These are phyloP conservation scores for Pichia occidentalis DNA, from an alignment of 805 yeast species.

Conservation along the genomic window DNA sequence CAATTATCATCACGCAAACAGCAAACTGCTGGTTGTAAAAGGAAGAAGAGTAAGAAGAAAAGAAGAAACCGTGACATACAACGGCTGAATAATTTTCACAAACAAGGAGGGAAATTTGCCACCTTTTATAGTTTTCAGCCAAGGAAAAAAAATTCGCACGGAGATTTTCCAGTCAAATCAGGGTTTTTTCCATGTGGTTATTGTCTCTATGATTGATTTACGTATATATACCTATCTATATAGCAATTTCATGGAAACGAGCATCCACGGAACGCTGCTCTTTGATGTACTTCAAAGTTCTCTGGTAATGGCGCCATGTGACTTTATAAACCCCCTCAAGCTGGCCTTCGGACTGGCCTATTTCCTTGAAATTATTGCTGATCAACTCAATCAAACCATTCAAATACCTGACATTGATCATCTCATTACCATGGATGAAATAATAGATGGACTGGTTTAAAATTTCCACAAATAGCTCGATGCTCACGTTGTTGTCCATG, in stretches of 20 bases:
- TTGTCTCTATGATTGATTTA: no score
- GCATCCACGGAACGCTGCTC: slow-evolving; percentile 67
- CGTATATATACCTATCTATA: neutral
- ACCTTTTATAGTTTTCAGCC: slow-evolving; percentile 2
- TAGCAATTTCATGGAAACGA: slow-evolving; percentile 36
- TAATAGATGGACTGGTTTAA: slow-evolving; percentile 80
- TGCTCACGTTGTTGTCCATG: slow-evolving; percentile 67
- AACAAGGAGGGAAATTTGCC: neutral
- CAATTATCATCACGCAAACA: slow-evolving; percentile 27
- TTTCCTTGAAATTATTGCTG: slow-evolving; percentile 47
- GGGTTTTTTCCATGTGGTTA: no score
- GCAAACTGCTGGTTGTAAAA: slow-evolving; percentile 11
- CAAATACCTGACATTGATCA: slow-evolving; percentile 67
- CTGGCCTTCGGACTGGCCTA: slow-evolving; percentile 12
- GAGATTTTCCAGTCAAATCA: slow-evolving; percentile 3
- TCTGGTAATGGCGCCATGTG: slow-evolving; percentile 51
- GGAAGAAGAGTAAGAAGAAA: neutral
- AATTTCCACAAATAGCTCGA: slow-evolving; percentile 84
- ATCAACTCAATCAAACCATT: slow-evolving; percentile 84
- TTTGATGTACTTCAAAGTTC: slow-evolving; percentile 65
- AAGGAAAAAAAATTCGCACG: no score
- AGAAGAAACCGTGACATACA: no score
- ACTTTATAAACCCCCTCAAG: slow-evolving; percentile 24
- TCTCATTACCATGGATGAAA: slow-evolving; percentile 70
- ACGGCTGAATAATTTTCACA: no score